Evolutionary conservation across 2,329 filamentous ascomycete species (phyloP).

Genomic region (Beauveria scarabaeidicola): DNA sequence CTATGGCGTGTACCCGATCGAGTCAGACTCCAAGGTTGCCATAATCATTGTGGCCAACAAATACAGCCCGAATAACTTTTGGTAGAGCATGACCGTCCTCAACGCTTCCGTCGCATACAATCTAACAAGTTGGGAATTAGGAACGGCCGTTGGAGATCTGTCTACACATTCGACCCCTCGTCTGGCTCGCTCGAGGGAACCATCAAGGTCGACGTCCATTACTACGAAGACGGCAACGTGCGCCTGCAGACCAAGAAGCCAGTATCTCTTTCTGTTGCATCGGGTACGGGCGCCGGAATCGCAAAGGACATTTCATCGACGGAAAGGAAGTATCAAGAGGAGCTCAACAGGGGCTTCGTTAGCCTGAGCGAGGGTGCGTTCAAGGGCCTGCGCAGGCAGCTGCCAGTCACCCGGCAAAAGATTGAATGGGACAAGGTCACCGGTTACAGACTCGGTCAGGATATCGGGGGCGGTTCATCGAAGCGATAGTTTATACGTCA

Average conservation of each 20-base stretch:
- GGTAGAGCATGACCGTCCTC: constrained; percentile 42
- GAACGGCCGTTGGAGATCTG: constrained; percentile 93
- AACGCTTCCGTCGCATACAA: neutral
- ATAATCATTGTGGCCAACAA: constrained; percentile 88
- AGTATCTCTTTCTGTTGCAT: constrained; percentile 52
- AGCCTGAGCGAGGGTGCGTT: constrained; percentile 89
- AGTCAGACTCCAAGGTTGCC: constrained; percentile 67
- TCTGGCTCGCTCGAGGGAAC: constrained; percentile 62
- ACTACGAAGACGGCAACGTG: constrained; percentile 99
- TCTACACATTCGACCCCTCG: constrained; percentile 71
- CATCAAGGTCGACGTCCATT: constrained; percentile 93
- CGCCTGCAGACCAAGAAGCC: constrained; percentile 84
- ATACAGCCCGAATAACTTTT: constrained; percentile 97
- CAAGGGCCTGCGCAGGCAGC: constrained; percentile 82
- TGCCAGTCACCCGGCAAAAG: constrained; percentile 95
- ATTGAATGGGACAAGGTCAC: constrained; percentile 99
- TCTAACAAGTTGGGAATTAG: constrained; percentile 32
- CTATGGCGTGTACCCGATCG: constrained; percentile 73
- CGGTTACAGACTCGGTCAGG: constrained; percentile 78
- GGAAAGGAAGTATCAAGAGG: constrained; percentile 94
- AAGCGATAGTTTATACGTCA: constrained; percentile 32
- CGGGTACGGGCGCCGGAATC: constrained; percentile 57
- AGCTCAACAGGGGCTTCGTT: constrained; percentile 84
- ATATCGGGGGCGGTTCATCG: constrained; percentile 61
- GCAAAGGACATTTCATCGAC: constrained; percentile 66